Percentiles rank a stretch among this genome's conserved stretches.
phyloP scores from a whole-genome alignment of 2,329 filamentous ascomycete species.

The Paraphoma chrysanthemicola region DNA sequence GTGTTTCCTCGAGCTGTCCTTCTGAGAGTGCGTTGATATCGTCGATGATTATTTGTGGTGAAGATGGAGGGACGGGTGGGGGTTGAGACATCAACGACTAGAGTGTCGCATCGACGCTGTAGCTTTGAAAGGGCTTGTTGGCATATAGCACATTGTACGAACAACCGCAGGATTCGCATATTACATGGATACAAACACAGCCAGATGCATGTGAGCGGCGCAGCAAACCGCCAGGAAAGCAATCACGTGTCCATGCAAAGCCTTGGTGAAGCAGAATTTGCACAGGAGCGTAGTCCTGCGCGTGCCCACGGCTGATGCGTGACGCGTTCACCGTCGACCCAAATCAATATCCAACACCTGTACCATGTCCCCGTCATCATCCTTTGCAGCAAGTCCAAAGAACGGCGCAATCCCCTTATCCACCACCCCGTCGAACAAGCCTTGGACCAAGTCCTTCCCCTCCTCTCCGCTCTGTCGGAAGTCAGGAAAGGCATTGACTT shows the following conservation, averaged over 20 bases:
- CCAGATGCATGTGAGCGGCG: too few relatives aligned
- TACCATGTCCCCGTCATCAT: slow-evolving; percentile 41
- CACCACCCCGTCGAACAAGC: slow-evolving; percentile 79
- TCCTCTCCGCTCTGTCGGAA: slow-evolving; percentile 88
- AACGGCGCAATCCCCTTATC: slow-evolving; percentile 71
- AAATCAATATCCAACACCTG: slow-evolving; percentile 56
- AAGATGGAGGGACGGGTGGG: not conserved
- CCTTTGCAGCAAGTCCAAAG: slow-evolving; percentile 57
- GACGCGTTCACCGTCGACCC: slow-evolving; percentile 40
- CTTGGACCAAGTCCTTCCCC: slow-evolving; percentile 73
- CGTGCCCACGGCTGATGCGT: too few relatives aligned
- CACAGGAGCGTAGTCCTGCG: not conserved
- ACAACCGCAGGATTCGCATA: too few relatives aligned
- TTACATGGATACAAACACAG: too few relatives aligned
- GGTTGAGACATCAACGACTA: not conserved
- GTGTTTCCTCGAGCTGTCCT: not conserved
- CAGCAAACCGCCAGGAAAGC: too few relatives aligned
- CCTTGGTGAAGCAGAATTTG: not conserved
- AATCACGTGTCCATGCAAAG: not conserved
- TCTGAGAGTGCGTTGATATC: not conserved
- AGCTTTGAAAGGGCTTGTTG: too few relatives aligned
- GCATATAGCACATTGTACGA: too few relatives aligned
- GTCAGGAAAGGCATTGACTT: slow-evolving; percentile 96
- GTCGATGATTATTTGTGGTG: not conserved
- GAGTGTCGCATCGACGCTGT: too few relatives aligned